Evolutionary conservation across 2,329 filamentous ascomycete genomes (phyloP).

Genomic region (Moelleriella libera): DNA sequence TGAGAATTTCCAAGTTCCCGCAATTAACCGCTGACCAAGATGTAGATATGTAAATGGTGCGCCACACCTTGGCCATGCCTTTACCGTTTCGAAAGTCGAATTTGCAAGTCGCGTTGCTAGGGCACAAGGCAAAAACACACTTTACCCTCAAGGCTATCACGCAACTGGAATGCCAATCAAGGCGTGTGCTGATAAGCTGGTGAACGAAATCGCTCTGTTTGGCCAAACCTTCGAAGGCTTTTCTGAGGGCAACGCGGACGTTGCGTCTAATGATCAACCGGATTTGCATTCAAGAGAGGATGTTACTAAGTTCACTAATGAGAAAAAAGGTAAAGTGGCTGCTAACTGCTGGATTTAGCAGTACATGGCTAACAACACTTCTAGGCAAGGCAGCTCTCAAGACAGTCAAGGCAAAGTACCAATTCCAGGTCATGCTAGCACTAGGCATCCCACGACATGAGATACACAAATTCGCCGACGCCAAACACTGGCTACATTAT

Average conservation of each 20-base stretch:
- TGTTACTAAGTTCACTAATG: constrained; percentile 78
- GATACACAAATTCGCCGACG: constrained; percentile 85
- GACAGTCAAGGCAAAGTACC: constrained; percentile 85
- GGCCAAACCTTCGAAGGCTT: constrained; percentile 53
- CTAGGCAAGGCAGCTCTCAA: constrained; percentile 71
- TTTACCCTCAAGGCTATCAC: constrained; percentile 92
- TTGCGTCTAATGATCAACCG: constrained; percentile 47
- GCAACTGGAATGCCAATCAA: constrained; percentile 94
- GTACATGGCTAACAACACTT: no score
- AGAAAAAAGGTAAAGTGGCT: constrained; percentile 40
- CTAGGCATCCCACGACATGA: constrained; percentile 78
- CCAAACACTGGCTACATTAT: constrained; percentile 81
- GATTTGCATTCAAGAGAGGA: constrained; percentile 50
- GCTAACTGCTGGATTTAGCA: no score
- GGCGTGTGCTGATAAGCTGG: constrained; percentile 89
- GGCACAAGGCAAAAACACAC: constrained; percentile 75
- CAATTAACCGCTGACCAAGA: no score
- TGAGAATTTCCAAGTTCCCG: no score
- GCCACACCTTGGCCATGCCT: constrained; percentile 82
- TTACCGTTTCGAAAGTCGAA: constrained; percentile 86
- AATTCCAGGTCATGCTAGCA: constrained; percentile 89
- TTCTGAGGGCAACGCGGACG: constrained; percentile 56
- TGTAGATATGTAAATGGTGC: constrained; percentile 66
- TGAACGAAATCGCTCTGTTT: constrained; percentile 78
- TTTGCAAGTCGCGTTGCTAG: constrained; percentile 76